Evolutionary conservation across 2,329 filamentous ascomycete species (phyloP).

Genomic region (Myriosclerotinia curreyana): DNA sequence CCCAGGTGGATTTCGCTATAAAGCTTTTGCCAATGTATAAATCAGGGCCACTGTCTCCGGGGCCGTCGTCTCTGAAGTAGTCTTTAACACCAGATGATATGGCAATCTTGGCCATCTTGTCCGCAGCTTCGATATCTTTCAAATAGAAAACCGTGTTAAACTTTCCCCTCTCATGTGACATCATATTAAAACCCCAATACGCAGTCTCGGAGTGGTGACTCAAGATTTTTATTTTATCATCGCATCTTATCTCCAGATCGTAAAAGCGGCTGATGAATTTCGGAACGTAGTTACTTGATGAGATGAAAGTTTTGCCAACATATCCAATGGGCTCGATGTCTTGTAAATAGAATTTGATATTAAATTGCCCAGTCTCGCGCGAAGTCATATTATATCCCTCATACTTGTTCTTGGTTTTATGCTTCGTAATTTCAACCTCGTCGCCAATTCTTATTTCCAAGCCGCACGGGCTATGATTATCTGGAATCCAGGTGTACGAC

Average conservation of each 20-base stretch:
- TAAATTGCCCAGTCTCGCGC: no score
- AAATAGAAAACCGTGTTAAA: background rate
- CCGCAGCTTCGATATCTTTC: background rate
- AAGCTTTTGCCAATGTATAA: constrained; percentile 4
- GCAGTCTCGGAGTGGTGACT: background rate
- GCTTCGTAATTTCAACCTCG: no score
- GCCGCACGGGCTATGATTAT: no score
- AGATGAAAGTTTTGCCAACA: no score
- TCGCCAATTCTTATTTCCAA: no score
- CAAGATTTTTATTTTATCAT: background rate
- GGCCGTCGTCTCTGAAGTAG: background rate
- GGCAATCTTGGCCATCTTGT: background rate
- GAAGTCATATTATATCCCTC: no score
- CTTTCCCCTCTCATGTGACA: background rate
- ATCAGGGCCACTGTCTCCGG: background rate
- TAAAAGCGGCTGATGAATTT: background rate
- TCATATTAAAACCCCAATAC: background rate
- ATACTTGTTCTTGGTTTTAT: no score
- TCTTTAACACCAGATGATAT: background rate
- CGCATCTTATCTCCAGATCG: background rate
- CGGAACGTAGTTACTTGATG: background rate
- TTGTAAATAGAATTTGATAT: no score
- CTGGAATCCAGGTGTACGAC: no score
- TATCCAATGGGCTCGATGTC: no score
- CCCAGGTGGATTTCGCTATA: background rate